A percentile compares a stretch with the other conserved stretches of the same genome.
Conservation (phyloP, 2,329 filamentous ascomycete species). For the Conoideocrella luteorostrata region DNA sequence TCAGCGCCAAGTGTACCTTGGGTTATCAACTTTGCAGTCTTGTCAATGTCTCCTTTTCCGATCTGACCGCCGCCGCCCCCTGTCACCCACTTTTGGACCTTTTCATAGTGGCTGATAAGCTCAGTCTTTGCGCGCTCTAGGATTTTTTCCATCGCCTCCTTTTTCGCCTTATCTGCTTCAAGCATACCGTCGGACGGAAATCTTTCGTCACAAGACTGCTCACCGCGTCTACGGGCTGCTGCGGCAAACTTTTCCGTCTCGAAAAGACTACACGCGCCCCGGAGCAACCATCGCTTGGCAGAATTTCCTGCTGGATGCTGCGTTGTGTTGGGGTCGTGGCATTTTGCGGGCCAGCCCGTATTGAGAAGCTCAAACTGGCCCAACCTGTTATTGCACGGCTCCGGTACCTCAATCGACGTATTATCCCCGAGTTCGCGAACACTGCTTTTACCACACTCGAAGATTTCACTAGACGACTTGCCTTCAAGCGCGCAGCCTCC, state of each 20-base stretch:
- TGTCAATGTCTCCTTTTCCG: not conserved
- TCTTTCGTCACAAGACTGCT: not conserved
- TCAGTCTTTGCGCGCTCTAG: not conserved
- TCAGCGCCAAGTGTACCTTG: not conserved
- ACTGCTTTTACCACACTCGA: not conserved
- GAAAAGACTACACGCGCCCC: not conserved
- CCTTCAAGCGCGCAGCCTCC: not conserved
- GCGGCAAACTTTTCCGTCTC: not conserved
- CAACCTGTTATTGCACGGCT: not conserved
- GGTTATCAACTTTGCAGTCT: not conserved
- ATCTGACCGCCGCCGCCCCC: no score
- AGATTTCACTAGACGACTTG: not conserved
- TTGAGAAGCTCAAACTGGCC: not conserved
- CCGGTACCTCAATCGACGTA: not conserved
- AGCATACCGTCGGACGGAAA: not conserved
- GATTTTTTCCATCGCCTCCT: not conserved
- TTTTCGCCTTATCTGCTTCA: not conserved
- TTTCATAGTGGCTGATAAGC: not conserved
- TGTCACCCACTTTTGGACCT: no score
- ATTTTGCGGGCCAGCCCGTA: not conserved
- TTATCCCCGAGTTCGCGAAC: not conserved
- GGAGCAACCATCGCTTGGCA: not conserved
- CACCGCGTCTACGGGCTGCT: not conserved
- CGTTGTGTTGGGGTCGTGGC: not conserved
- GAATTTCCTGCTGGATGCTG: not conserved